Evolutionary conservation across 2,329 filamentous ascomycete species (phyloP), one percentile per base, ranked within the genome.

Genomic region (Biscogniauxia sp.): DNA sequence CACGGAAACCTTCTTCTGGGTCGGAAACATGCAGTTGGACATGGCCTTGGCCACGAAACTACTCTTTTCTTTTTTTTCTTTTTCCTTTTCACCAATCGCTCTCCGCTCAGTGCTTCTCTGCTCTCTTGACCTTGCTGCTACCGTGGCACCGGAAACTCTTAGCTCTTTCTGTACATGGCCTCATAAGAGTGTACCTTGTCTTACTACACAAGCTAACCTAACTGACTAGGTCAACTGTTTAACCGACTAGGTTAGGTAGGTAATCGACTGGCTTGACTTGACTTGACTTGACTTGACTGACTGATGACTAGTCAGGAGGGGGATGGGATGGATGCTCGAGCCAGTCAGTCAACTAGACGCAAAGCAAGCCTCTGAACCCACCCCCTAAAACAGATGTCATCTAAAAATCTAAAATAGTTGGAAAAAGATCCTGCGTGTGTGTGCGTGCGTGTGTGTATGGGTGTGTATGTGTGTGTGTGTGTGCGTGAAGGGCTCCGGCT

Each of bases 1-100:
- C 67, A 64, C 64, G 50, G 61, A 66, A 70, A 69, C 64, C 64
- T 65, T 71, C 64, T 66, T 66, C 62, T 67, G 66, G 66, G 65
- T 66, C 69, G 68, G 68, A 32, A 60, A 55, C 57, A 59, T 68
- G 68, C 70, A 70, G 61, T 62, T 54, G 56, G 26, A 32, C 28
- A 59, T 58, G 54, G 41, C 53, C 32, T 55, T 53, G 17, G 41
- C 41, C 19, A 51, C 7, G 19, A 13, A 54, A 26, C 28, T 13
- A 32, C 6, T 32, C 28, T 13, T 32, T 32, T 32, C 28, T 13
- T 32, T 32, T 32, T 32, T 13, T 32, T 7, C 6, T 25, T 28
- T 11, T 20, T 51, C 11, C 20, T 19, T 23, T 20, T 32, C 9
- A 32, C 52, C 28, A 19, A 54, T 26, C 25, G 23, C 15, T 50